Percentiles rank a stretch among this genome's conserved stretches.
phyloP scores from a whole-genome alignment of 148 eudicot species.

The Cornus suecica region DNA sequence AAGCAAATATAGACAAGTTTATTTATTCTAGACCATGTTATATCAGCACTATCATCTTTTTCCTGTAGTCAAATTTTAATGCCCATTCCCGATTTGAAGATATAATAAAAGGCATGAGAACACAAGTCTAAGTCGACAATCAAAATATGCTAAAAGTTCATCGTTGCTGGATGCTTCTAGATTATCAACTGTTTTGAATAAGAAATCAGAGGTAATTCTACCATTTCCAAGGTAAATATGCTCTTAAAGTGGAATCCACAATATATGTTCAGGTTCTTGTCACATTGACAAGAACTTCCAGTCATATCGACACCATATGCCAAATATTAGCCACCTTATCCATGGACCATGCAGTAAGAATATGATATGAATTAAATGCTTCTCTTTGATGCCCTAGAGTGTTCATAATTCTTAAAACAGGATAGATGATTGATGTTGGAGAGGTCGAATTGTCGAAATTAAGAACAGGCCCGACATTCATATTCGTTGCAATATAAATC shows the following conservation, averaged over 20 bases:
- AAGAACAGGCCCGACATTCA: not conserved
- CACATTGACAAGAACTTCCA: not conserved
- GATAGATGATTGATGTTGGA: not conserved
- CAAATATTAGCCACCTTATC: not conserved
- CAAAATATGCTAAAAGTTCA: not conserved
- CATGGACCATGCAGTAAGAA: not conserved
- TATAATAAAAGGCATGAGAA: not conserved
- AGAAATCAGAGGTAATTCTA: not conserved
- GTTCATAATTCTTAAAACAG: not conserved
- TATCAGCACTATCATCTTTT: not conserved
- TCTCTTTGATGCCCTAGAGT: not conserved
- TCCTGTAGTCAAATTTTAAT: not conserved
- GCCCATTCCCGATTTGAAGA: no score
- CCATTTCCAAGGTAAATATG: not conserved
- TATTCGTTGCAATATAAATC: not conserved
- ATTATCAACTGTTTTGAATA: not conserved
- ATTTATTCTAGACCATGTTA: no score
- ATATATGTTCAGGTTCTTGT: not conserved
- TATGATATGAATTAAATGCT: not conserved
- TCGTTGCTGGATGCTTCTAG: not conserved
- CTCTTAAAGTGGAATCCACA: not conserved
- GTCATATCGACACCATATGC: not conserved
- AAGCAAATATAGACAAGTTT: not conserved
- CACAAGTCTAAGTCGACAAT: not conserved
- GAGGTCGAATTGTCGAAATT: not conserved